Evolutionary conservation across 2,329 filamentous ascomycete species (phyloP), one percentile per base, ranked within the genome.

Genomic region (Aureobasidium sp.): DNA sequence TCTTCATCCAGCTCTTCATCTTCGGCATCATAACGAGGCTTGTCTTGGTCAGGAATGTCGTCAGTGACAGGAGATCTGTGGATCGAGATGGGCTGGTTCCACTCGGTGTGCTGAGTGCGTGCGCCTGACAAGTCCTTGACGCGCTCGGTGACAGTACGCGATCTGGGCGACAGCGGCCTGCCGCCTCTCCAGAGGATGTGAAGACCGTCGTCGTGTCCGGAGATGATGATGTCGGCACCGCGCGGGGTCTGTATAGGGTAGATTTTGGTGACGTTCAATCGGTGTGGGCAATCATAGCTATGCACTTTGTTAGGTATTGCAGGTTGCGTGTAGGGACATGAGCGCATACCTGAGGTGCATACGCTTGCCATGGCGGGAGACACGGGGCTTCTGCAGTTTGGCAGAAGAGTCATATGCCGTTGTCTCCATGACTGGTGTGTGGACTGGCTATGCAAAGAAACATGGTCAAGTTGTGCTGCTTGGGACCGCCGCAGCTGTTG

Each of bases 131-230:
- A 34, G 15, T 61, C 58, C 17, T 34, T 44, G 12, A 61, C 45
- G 25, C 45, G 58, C 34, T 61, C 58, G 17, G 47, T 42, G 29
- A 61, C 58, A 25, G 58, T 25, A n/a, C 58, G 58, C 39, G 58
- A 61, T 41, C 12, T 11, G 27, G 39, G 7, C 4, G 36, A 45
- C 22, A 62, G 41, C 7, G 75, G 73, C 34, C 75, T 77, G 4
- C 84, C 84, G 47, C 84, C 84, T 71, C 82, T 78, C 85, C 85
- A 87, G 34, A 85, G 67, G 53, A 87, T 73, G 62, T 80, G 79
- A 25, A 88, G 67, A 5, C 85, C 85, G 45, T 76, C 77, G 45
- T 82, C 80, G 66, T 86, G 81, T 51, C 81, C 85, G 67, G 84
- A 86, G 14, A 87, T 68, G 48, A 87, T 76, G 63, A 87, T 76